Evolutionary conservation across 2,329 filamentous ascomycete species (phyloP), one percentile per base, ranked within the genome.

Genomic region (Blastomyces emzantsi): DNA sequence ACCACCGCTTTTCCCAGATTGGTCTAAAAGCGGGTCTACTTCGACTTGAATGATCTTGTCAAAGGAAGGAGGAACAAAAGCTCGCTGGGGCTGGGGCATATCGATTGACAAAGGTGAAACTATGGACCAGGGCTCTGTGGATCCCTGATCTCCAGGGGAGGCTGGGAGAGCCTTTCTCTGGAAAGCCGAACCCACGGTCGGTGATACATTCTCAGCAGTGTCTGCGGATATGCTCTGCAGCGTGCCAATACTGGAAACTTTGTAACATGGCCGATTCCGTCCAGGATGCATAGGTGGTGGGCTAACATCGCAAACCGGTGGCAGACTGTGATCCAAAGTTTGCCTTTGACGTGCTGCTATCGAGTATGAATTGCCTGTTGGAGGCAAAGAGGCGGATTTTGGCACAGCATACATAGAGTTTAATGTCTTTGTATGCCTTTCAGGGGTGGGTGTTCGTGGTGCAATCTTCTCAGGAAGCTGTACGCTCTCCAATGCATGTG

Each of bases 81-180:
- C 64, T 56, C 68, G 62, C 28, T 64, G 60, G n/a, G 67, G 64
- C 59, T 66, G 68, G 33, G 69, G 65, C 65, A 67, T 66, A 58
- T 69, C 66, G 28, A 67, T 60, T 49, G 67, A 62, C 17, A 71
- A 63, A 22, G 70, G 69, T 41, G 69, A 69, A 25, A 70, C 65
- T 22, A 70, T 61, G 15, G 70, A 66, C 28, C 66, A 39, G 11
- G 62, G 36, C 39, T 54, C 60, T 43, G 66, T 62, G n/a, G 66
- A 64, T 3, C 49, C 13, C 17, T 64, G 58, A 22, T 49, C 52
- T 13, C 43, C 30, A 25, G 51, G n/a, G 25, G 49, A 51, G 28
- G 28, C 13, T 41, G 28, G 55, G 47, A 49, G 41, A 59, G 17
- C 45, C 36, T 61, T 55, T n/a, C 43, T 51, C 25, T 61, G 41